A percentile compares a stretch with the other conserved stretches of the same genome.
Conservation (phyloP, 2,329 filamentous ascomycete genomes). For the Lojkania enalia region DNA sequence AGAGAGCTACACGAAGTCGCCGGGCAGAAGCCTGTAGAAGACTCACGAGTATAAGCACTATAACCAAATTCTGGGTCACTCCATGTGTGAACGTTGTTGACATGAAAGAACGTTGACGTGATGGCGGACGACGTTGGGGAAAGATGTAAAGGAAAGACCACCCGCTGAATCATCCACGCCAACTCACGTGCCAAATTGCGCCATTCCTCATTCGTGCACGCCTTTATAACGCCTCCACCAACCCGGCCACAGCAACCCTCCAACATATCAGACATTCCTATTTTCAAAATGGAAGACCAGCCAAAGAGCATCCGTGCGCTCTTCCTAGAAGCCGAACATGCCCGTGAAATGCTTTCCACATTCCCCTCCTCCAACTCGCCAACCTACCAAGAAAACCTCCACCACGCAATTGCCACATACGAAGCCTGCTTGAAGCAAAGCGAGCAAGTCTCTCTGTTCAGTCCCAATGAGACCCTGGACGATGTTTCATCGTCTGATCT, state of each 20-base stretch:
- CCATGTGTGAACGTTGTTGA: too few species aligned
- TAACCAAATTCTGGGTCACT: too few species aligned
- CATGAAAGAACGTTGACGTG: too few species aligned
- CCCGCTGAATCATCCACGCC: constrained; percentile 3
- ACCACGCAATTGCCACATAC: constrained; percentile 69
- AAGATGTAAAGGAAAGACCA: too few species aligned
- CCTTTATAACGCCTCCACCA: background rate
- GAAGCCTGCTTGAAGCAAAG: constrained; percentile 72
- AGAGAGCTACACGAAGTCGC: too few species aligned
- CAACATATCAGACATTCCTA: constrained; percentile 1
- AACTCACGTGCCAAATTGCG: background rate
- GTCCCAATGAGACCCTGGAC: constrained; percentile 83
- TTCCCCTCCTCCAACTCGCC: constrained; percentile 67
- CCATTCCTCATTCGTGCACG: too few species aligned
- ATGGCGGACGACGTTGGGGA: background rate
- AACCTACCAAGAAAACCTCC: constrained; percentile 69
- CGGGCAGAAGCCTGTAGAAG: too few species aligned
- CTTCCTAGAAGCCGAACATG: constrained; percentile 59
- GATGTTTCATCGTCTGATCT: constrained; percentile 84
- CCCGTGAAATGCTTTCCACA: constrained; percentile 62
- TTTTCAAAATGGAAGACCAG: constrained; percentile 48
- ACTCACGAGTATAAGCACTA: too few species aligned
- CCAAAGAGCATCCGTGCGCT: constrained; percentile 59
- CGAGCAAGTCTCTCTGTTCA: constrained; percentile 78
- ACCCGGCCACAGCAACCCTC: background rate